Percentiles rank a stretch among this genome's conserved stretches.
phyloP scores from a whole-genome alignment of 148 eudicot genomes.

The Rhododendron ovatum region DNA sequence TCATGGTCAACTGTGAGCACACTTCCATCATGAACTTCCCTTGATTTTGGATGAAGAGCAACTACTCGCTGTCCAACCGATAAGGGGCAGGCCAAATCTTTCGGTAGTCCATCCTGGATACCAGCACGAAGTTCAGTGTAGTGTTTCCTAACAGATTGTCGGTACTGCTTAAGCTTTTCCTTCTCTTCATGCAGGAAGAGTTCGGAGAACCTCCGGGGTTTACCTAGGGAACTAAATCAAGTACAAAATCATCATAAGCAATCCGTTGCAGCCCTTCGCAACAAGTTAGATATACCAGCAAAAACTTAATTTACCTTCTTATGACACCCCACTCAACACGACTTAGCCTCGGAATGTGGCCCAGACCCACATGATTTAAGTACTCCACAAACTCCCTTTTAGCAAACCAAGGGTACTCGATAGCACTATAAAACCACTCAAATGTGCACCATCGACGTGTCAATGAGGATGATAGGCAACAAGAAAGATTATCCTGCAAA shows the following conservation, averaged over 20 bases:
- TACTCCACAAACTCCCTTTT: constrained; percentile 96
- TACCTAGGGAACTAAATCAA: constrained; percentile 83
- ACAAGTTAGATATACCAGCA: background rate
- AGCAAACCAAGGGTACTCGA: constrained; percentile 98
- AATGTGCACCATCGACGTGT: constrained; percentile 70
- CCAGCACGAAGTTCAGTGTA: constrained; percentile 89
- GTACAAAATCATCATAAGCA: background rate
- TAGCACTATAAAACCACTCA: constrained; percentile 98
- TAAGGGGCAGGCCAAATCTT: constrained; percentile 91
- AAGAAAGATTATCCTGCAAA: constrained; percentile 52
- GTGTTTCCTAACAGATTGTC: constrained; percentile 82
- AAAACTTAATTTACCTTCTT: constrained; percentile 61
- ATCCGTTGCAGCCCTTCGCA: background rate
- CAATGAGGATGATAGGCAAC: constrained; percentile 49
- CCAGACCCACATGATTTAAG: constrained; percentile 88
- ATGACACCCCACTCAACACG: constrained; percentile 98
- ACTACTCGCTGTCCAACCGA: constrained; percentile 91
- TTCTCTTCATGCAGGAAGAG: constrained; percentile 86
- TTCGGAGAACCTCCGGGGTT: constrained; percentile 83
- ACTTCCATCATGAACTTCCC: constrained; percentile 89
- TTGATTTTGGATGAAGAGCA: constrained; percentile 88
- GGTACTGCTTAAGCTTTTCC: constrained; percentile 80
- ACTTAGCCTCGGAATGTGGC: constrained; percentile 89
- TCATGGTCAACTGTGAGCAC: constrained; percentile 83
- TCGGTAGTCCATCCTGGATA: constrained; percentile 75